Conservation (phyloP, 805 yeast genomes). For the Metschnikowia sp. region DNA sequence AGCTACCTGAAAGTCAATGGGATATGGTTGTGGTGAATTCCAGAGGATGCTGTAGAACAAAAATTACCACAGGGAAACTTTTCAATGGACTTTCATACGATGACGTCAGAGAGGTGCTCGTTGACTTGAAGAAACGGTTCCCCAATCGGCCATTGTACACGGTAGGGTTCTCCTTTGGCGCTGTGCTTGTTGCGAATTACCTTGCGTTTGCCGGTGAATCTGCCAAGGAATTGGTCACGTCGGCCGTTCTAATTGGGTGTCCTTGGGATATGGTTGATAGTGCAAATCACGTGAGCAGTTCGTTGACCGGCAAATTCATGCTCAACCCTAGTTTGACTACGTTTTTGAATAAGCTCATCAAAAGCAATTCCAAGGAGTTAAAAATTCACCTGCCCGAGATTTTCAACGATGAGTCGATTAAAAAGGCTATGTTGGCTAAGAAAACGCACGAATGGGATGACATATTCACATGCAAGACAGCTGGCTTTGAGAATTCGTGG, state of each 20-base stretch:
- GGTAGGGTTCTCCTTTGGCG: slow-evolving; percentile 83
- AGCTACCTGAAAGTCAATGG: slow-evolving; percentile 34
- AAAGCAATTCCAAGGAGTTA: slow-evolving; percentile 35
- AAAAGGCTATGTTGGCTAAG: slow-evolving; percentile 42
- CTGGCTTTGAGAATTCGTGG: slow-evolving; percentile 59
- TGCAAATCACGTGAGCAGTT: slow-evolving; percentile 37
- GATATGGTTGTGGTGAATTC: slow-evolving; percentile 68
- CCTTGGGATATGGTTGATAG: slow-evolving; percentile 74
- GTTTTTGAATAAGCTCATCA: slow-evolving; percentile 31
- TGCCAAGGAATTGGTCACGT: slow-evolving; percentile 34
- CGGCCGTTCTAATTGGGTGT: slow-evolving; percentile 56
- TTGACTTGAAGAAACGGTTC: slow-evolving; percentile 45
- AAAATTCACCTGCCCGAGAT: slow-evolving; percentile 25
- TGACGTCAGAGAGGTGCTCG: slow-evolving; percentile 58
- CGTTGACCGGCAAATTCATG: slow-evolving; percentile 34
- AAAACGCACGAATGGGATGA: slow-evolving; percentile 60
- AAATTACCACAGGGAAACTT: slow-evolving; percentile 63
- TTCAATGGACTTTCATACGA: slow-evolving; percentile 72
- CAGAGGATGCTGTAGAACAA: slow-evolving; percentile 74
- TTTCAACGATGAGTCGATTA: slow-evolving; percentile 36
- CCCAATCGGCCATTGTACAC: slow-evolving; percentile 64
- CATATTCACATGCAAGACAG: slow-evolving; percentile 57
- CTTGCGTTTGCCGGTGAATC: slow-evolving; percentile 53
- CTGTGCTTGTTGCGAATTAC: slow-evolving; percentile 65
- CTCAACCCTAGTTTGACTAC: slow-evolving; percentile 32